These are phyloP conservation scores for Dryas drummondii DNA, from an alignment of 306 rosid genomes.

Conservation along the genomic window DNA sequence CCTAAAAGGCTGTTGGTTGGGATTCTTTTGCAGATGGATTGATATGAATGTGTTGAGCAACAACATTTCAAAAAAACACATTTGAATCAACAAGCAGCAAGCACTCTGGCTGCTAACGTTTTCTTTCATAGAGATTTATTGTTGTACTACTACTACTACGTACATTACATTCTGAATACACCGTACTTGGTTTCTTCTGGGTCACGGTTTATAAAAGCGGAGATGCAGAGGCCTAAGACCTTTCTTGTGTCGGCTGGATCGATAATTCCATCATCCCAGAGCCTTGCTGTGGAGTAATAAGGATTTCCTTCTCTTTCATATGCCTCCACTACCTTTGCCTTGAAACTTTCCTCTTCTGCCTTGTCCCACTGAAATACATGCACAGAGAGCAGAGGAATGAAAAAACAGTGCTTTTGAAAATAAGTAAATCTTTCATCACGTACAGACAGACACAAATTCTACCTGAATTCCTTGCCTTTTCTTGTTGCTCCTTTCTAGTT, in stretches of 20 bases:
- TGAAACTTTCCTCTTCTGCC: conserved; percentile 86
- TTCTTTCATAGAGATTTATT: conserved; percentile 19
- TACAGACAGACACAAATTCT: conserved; percentile 5
- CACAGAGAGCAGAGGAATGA: conserved; percentile 9
- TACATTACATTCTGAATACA: conserved; percentile 78
- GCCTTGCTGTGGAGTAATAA: conserved; percentile 90
- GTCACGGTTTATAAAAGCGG: conserved; percentile 70
- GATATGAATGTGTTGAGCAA: neutral
- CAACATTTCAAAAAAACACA: conserved; percentile 2
- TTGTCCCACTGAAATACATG: conserved; percentile 59
- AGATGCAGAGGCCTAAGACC: conserved; percentile 68
- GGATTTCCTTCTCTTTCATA: conserved; percentile 87
- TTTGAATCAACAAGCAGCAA: conserved; percentile 11
- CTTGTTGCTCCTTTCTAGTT: conserved; percentile 80
- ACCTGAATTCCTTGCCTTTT: conserved; percentile 95
- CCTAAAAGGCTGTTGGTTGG: too few species aligned
- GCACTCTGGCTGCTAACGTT: neutral
- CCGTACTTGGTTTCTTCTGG: conserved; percentile 76
- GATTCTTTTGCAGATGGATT: too few species aligned
- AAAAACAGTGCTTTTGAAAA: conserved; percentile 14
- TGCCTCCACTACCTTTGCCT: conserved; percentile 69
- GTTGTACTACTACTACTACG: neutral
- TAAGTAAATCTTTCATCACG: neutral
- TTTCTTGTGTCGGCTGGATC: conserved; percentile 97
- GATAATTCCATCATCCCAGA: conserved; percentile 92